phyloP scores from a whole-genome alignment of 345 rosid species.

The Hibiscus syriacus region DNA sequence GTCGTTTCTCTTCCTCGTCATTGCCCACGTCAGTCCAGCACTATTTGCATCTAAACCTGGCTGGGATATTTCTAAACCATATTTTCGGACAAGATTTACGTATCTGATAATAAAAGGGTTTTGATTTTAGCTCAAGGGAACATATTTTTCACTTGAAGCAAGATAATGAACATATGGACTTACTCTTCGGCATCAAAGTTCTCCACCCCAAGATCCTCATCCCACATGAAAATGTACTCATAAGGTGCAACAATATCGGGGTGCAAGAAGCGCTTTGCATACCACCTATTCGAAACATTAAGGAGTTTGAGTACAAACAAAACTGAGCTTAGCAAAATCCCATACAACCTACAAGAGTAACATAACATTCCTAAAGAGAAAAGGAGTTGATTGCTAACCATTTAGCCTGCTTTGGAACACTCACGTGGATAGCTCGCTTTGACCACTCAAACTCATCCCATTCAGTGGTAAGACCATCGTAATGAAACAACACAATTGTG shows the following conservation, averaged over 20 bases:
- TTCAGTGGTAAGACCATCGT: constrained; percentile 71
- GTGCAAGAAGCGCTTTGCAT: constrained; percentile 91
- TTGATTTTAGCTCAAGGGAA: neutral
- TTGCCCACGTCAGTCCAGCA: constrained; percentile 83
- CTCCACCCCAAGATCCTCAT: constrained; percentile 92
- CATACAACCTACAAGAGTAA: neutral
- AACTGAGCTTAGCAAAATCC: constrained; percentile 1
- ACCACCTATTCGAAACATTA: constrained; percentile 60
- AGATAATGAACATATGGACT: constrained; percentile 16
- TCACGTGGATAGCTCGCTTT: constrained; percentile 82
- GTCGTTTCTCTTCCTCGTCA: constrained; percentile 77
- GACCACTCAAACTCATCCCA: constrained; percentile 98
- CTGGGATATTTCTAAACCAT: constrained; percentile 90
- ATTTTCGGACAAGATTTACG: constrained; percentile 64
- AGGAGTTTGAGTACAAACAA: constrained; percentile 5
- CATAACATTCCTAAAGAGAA: too few relatives aligned
- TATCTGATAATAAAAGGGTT: constrained; percentile 41
- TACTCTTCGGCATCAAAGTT: constrained; percentile 81
- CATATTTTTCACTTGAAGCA: neutral
- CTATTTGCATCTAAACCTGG: constrained; percentile 81
- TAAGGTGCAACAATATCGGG: constrained; percentile 81
- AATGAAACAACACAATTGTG: constrained; percentile 83
- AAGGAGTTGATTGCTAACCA: constrained; percentile 45
- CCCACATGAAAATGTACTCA: constrained; percentile 93
- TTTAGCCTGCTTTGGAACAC: constrained; percentile 75